phyloP scores from a whole-genome alignment of 805 yeast species.

The Suhomyces kilbournensis region DNA sequence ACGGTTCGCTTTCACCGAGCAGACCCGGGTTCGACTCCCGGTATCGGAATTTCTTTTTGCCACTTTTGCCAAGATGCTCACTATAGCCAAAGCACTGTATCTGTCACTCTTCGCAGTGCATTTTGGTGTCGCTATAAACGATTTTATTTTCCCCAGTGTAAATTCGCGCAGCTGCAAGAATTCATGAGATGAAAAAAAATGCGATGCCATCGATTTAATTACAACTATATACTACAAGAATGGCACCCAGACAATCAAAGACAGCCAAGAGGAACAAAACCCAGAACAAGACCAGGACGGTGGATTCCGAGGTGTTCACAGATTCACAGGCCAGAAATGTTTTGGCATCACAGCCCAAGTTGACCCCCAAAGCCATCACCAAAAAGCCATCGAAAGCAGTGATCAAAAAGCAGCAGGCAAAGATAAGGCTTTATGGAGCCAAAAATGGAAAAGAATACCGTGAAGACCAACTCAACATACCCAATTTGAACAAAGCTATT shows the following conservation, averaged over 20 bases:
- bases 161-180: neutral
- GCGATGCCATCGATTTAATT: constrained; percentile 7
- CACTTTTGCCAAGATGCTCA: neutral
- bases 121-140: neutral
- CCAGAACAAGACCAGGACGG: constrained; percentile 53
- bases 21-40: constrained; percentile 85
- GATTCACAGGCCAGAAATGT: constrained; percentile 71
- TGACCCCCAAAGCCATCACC: constrained; percentile 56
- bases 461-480: constrained; percentile 78
- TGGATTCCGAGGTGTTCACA: constrained; percentile 62
- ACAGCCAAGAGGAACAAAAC: constrained; percentile 54
- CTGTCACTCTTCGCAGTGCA: neutral
- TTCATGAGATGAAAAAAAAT: constrained; percentile 3
- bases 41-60: constrained; percentile 51
- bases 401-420: constrained; percentile 65
- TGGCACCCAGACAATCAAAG: constrained; percentile 61
- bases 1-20: constrained; percentile 84
- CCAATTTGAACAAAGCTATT: constrained; percentile 76
- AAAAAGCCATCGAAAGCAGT: constrained; percentile 47
- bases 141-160: neutral
- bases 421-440: constrained; percentile 65
- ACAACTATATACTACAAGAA: constrained; percentile 13
- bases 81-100: neutral
- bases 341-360: constrained; percentile 54
- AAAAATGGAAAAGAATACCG: constrained; percentile 55